Evolutionary conservation across 2,329 filamentous ascomycete species (phyloP).

Genomic region (Metarhizium album): DNA sequence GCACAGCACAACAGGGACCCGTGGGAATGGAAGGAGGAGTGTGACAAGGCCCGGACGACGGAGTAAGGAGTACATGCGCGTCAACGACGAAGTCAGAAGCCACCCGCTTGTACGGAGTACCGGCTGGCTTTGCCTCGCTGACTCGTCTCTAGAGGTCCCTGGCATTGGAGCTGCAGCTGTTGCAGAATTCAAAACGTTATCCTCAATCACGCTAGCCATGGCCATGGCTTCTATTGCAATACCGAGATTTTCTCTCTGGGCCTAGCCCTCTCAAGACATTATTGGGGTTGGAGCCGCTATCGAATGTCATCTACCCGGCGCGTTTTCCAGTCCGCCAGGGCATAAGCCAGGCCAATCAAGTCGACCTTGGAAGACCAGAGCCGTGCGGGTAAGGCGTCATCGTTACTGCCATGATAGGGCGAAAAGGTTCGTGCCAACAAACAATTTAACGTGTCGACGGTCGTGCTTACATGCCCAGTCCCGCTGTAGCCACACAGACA

Average conservation of each 20-base stretch:
- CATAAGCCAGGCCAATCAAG: too few relatives aligned
- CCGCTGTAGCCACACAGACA: background rate
- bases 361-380: too few relatives aligned
- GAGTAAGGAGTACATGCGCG: background rate
- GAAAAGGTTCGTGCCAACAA: background rate
- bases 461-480: background rate
- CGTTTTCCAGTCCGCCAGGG: too few relatives aligned
- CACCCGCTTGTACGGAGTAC: background rate
- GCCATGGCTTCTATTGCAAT: too few relatives aligned
- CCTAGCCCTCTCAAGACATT: too few relatives aligned
- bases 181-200: too few relatives aligned
- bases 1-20: background rate
- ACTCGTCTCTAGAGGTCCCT: conserved; percentile 4
- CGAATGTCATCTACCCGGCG: too few relatives aligned
- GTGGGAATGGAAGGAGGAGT: background rate
- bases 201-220: too few relatives aligned
- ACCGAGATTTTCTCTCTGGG: too few relatives aligned
- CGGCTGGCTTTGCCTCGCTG: conserved; percentile 2
- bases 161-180: background rate
- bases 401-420: background rate
- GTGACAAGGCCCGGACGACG: too few relatives aligned
- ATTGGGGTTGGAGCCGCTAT: too few relatives aligned
- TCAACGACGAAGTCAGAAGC: background rate
- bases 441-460: too few relatives aligned
- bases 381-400: background rate